Evolutionary conservation across 192 early-diverging fungal genomes (phyloP).

Genomic region (Mortierella alpina): DNA sequence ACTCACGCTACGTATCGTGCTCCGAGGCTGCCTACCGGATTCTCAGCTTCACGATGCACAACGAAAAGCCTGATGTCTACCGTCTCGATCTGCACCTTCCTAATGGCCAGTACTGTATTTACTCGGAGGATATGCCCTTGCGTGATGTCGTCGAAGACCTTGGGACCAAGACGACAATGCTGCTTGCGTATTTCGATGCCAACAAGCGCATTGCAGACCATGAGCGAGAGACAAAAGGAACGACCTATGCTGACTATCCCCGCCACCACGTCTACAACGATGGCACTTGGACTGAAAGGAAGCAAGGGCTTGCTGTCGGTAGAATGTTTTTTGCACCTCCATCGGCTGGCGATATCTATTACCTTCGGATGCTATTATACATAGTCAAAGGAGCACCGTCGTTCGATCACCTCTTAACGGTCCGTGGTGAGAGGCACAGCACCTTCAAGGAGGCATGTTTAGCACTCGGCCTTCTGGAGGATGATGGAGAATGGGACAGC

Average conservation of each 20-base stretch:
- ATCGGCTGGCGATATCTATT: slow-evolving; percentile 26
- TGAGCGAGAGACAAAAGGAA: background rate
- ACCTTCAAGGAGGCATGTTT: slow-evolving; percentile 39
- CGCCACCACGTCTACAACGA: slow-evolving; percentile 10
- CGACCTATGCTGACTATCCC: slow-evolving; percentile 19
- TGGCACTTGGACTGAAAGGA: slow-evolving; percentile 15
- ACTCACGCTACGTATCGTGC: too few relatives aligned
- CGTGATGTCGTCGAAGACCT: too few relatives aligned
- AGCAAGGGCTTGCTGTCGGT: slow-evolving; percentile 23
- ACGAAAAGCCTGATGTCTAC: background rate
- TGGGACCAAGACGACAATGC: background rate
- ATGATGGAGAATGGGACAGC: slow-evolving; percentile 37
- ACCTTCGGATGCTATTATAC: slow-evolving; percentile 30
- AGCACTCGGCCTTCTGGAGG: slow-evolving; percentile 28
- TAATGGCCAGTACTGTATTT: too few relatives aligned
- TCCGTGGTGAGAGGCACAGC: slow-evolving; percentile 1
- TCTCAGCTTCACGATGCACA: too few relatives aligned
- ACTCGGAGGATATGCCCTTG: too few relatives aligned
- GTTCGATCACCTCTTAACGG: slow-evolving; percentile 26
- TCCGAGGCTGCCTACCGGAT: too few relatives aligned
- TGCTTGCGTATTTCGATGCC: background rate
- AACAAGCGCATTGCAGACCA: background rate
- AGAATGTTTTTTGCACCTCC: slow-evolving; percentile 23
- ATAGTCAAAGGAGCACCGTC: slow-evolving; percentile 21
- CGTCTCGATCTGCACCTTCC: background rate